Base-by-base conservation (phyloP, 2,329 filamentous ascomycete genomes). In the Beauveria asiatica region DNA sequence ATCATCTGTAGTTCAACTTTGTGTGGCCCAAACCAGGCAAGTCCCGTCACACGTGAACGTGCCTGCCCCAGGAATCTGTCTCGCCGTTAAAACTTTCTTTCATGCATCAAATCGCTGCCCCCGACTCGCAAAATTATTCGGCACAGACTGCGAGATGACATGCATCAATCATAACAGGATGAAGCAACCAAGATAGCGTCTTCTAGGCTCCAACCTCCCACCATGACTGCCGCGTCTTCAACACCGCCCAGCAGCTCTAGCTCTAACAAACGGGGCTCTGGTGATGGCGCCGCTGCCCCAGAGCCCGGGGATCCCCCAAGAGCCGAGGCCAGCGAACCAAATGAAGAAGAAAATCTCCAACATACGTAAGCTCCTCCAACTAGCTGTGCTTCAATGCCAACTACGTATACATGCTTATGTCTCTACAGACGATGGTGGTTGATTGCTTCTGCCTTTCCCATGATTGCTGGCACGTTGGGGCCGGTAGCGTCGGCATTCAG, bases 401-500 rank as follows among this genome's bases (percentile, higher is more conserved):
- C 16, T 4, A 21, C n/a, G 21, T 23, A 23, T 11, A 30, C 16
- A 11, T n/a, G 23, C 45, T 57, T 13, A 57, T 16, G 4, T 25
- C n/a, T 41, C 21, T 19, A 33, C 61, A 83, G 81, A 60, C 81
- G 81, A 21, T 86, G 83, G 82, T 87, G 83, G 83, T 80, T 86
- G 67, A 79, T 83, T 27, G 83, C 82, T 3, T 82, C 83, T 1
- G 83, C 81, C 10, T 86, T 92, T 64, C 89, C 89, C 37, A 84
- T 97, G 69, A 81, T 94, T 11, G 90, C 92, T 2, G 92, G 90
- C 39, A 91, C 92, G 0, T 81, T 94, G 2, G 91, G 90, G 1
- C 92, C 92, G 0, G 83, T 96, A 10, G 92, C 92, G 3, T 96
- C 92, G 61, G 86, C 94, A 33, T 88, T 94, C 73, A 93, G 88